Evolutionary conservation across 2,329 filamentous ascomycete species (phyloP), one percentile per base, ranked within the genome.

Genomic region (Colletotrichum aenigma): DNA sequence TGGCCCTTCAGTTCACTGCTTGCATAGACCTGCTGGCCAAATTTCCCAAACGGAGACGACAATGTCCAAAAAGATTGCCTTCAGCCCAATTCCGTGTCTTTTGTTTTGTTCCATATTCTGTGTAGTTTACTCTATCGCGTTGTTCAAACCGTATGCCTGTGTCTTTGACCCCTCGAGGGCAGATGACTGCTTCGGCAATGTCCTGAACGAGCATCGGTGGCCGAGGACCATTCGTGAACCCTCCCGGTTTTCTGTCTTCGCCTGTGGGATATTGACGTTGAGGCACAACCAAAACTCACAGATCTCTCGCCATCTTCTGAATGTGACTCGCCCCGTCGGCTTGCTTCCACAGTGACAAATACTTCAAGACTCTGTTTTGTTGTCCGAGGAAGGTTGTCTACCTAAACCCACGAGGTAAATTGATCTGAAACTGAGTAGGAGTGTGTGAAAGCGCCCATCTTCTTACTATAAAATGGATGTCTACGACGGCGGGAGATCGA

Each of bases 371-470:
- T 48, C 43, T 2, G 43, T 48, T 0, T 48, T 48, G 43, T 7
- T 48, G 6, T 48, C 43, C 18, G 6, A 48, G 18, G 6, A 21
- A 48, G 5, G 18, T 3, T 12, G 38, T 48, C 18, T 3, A 48
- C 18, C 6, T 1, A 21, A 16, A 12, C 18, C 1, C 38, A 48
- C 9, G 43, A 21, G 12, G n/a, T 13, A 48, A 13, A 52, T 4
- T 3, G n/a, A 7, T 4, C n/a, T 48, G 0, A 7, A 52, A 13
- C 10, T 52, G 2, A 52, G 4, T 52, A 9, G 9, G 18, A 4
- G 38, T 10, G 18, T 10, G 1, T n/a, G 9, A 12, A n/a, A 7
- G 9, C 38, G 18, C 18, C 18, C 0, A n/a, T 48, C 1, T 4
- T 4, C 4, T 21, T 48, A 3, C 38, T 10, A 21, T 48, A n/a